Percentiles rank a stretch among this genome's conserved stretches.
Conservation (phyloP, 1,284 basidiomycete species). For the Papiliotrema fonsecae region DNA sequence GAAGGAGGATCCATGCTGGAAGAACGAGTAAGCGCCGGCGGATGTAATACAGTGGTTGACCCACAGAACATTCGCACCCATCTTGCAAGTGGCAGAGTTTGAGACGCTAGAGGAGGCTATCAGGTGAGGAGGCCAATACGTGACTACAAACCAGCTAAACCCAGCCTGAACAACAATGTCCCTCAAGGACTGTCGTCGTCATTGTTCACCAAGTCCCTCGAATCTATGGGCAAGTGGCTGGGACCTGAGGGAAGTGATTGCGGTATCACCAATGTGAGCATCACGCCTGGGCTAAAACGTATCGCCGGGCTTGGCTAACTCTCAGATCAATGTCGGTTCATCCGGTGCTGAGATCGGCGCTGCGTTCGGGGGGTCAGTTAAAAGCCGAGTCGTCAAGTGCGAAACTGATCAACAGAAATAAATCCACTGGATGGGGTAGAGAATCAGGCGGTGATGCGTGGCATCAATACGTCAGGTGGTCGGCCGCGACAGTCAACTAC, state of each 20-base stretch:
- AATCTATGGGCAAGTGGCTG: slow-evolving; percentile 82
- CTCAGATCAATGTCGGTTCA: slow-evolving; percentile 15
- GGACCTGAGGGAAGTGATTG: slow-evolving; percentile 80
- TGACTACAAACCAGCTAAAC: neutral
- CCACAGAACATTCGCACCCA: slow-evolving; percentile 37
- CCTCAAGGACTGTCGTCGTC: slow-evolving; percentile 85
- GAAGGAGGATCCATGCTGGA: slow-evolving; percentile 41
- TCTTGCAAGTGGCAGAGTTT: slow-evolving; percentile 82
- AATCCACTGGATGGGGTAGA: slow-evolving; percentile 67
- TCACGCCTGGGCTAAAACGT: neutral
- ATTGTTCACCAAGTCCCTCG: slow-evolving; percentile 79
- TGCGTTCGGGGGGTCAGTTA: slow-evolving; percentile 68
- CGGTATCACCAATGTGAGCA: slow-evolving; percentile 70
- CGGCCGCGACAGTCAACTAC: slow-evolving; percentile 81
- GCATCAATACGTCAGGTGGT: slow-evolving; percentile 62
- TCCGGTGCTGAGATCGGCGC: slow-evolving; percentile 86
- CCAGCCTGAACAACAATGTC: slow-evolving; percentile 78
- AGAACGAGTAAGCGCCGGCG: slow-evolving; percentile 52
- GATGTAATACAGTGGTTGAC: slow-evolving; percentile 47
- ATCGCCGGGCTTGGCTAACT: neutral
- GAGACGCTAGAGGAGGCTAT: slow-evolving; percentile 88
- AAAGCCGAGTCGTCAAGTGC: neutral
- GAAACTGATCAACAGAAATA: slow-evolving; percentile 13
- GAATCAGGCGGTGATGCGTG: slow-evolving; percentile 95
- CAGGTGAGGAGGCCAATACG: slow-evolving; percentile 32